Evolutionary conservation across 257 asterid species (phyloP).

Genomic region (Ocimum tenuiflorum): DNA sequence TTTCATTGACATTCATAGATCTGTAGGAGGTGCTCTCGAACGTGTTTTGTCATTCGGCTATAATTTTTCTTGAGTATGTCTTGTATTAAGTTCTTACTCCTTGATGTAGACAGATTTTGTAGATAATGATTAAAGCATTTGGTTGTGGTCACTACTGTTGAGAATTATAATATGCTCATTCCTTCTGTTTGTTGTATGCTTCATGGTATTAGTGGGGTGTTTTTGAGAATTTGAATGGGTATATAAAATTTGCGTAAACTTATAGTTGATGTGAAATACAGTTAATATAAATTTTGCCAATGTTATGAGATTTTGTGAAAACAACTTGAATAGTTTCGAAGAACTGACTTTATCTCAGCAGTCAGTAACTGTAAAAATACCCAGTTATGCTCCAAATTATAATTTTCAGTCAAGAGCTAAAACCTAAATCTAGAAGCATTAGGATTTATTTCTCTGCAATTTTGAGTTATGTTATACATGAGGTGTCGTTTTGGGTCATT

Average conservation of each 20-base stretch:
- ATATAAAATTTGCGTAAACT: not conserved
- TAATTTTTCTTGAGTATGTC: not conserved
- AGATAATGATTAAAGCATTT: not conserved
- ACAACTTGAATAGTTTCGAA: not conserved
- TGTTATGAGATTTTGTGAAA: not conserved
- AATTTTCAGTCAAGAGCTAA: not conserved
- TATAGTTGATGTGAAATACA: no score
- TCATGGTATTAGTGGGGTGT: not conserved
- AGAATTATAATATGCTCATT: not conserved
- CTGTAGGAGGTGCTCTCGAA: conserved; percentile 5
- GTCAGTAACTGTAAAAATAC: not conserved
- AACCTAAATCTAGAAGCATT: not conserved
- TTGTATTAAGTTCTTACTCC: not conserved
- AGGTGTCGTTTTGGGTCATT: not conserved
- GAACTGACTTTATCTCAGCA: not conserved
- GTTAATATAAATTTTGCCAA: not conserved
- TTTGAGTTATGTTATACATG: not conserved
- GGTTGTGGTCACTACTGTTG: not conserved
- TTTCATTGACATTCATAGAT: conserved; percentile 6
- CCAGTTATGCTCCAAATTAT: not conserved
- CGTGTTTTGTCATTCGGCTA: not conserved
- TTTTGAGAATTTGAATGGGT: not conserved
- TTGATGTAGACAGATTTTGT: not conserved
- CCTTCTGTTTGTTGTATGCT: not conserved
- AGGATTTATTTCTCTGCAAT: not conserved